Evolutionary conservation across 805 yeast species (phyloP), one percentile per base, ranked within the genome.

Genomic region (Debaryomyces tyrocola): DNA sequence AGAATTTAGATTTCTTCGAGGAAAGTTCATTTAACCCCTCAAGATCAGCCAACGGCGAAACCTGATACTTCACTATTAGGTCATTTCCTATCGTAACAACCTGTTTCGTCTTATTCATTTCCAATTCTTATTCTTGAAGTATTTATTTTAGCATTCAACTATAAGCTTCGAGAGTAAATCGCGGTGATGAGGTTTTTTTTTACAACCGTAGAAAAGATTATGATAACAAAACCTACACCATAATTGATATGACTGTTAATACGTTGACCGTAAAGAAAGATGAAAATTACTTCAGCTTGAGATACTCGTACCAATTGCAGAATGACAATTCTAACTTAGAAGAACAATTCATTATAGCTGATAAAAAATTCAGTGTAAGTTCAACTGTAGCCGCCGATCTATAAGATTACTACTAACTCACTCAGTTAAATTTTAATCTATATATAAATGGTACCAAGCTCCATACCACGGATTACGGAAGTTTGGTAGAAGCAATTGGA

Each of bases 401-500:
- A 37, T 18, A 20, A 24, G 28, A 36, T 24, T 12, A 34, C 12
- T 21, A 27, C 33, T 40, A 33, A 40, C 33, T 15, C 10, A 5
- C 10, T 5, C 3, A 47, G 51, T 14, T 48, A n/a, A 43, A 47
- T 17, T 40, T 56, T 15, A 49, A 47, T 35, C 20, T 58, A 6
- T 35, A 18, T 29, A 41, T 57, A 15, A 58, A 58, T 36, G 49
- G 46, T 4, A 28, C 34, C 2, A 34, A 28, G 15, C 33, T 55
- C 11, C 29, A 20, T 5, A 15, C 42, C 9, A 28, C 41, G 11
- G 36, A 40, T 33, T 50, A 50, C 35, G 50, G 47, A 20, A 28
- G 41, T 3, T 37, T 54, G n/a, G 14, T 55, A 1, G 60, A 56
- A 14, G 35, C 24, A 10, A 31, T 59, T 7, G 51, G 57, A 8